Evolutionary conservation across 345 rosid genomes (phyloP), one percentile per base, ranked within the genome.

Genomic region (Clarkia xantiana): DNA sequence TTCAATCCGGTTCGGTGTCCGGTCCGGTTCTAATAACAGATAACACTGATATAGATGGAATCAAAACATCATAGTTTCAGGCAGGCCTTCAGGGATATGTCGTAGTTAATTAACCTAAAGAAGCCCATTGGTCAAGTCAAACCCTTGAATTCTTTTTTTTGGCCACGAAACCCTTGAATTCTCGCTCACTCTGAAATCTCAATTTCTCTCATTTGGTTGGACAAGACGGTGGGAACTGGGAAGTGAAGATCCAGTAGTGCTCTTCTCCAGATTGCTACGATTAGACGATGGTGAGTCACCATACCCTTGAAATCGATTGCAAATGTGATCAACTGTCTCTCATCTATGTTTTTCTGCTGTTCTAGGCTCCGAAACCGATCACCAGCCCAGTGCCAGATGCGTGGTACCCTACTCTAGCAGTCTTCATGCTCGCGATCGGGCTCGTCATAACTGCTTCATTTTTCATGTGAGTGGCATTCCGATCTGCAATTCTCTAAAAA

Each of bases 391-490:
- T 87, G 44, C 83, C 94, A 16, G 84, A 53, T 42, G 61, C 75
- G 47, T 57, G 72, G 83, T 83, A 87, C 50, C 87, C 94, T 46
- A 56, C 78, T 40, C 64, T 83, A 14, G 68, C 96, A 3, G 58
- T 80, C 51, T 45, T 71, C 53, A 78, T 78, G 75, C 72, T 83
- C 16, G 54, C 84, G 22, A 60, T 83, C 49, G 96, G 96, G 20
- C 94, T 86, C 53, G 16, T 83, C 44, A 59, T 83, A 55, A 75
- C 96, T 5, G 94, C 96, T 43, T 57, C 81, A 53, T 83, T 86
- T 78, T 86, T 83, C 85, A 80, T 83, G 96, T 86, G 64, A 70
- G 78, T 53, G 57, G 42, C 67, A 67, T 47, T 67, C 74, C 20
- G 64, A 48, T 59, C 42, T 53, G 4, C 25, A 14, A 29, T 29